Conservation (phyloP, 2,329 filamentous ascomycete species). For the Exophiala bonariae region DNA sequence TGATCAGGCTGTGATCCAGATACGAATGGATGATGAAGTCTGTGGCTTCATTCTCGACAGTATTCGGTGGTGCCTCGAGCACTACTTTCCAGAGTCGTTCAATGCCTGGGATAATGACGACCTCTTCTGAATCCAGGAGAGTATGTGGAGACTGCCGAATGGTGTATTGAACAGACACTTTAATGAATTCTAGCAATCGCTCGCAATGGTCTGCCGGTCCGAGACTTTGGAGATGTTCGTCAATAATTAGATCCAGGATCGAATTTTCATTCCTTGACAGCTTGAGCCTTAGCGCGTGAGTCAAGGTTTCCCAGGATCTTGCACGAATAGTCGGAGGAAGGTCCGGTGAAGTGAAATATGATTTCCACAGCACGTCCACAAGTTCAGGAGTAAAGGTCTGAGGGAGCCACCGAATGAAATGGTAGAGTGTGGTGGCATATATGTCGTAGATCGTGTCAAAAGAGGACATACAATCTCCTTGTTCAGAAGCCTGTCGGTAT, state of each 20-base stretch:
- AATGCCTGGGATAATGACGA: conserved; percentile 49
- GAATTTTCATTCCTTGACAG: conserved; percentile 21
- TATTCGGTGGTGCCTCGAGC: conserved; percentile 64
- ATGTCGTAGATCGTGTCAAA: conserved; percentile 21
- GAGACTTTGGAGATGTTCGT: conserved; percentile 20
- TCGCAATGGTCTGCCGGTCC: conserved; percentile 19
- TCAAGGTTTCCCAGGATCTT: conserved; percentile 70
- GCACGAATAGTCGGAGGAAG: conserved; percentile 62
- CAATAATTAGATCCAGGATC: conserved; percentile 22
- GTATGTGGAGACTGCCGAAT: conserved; percentile 10
- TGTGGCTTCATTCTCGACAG: conserved; percentile 69
- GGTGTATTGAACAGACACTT: conserved; percentile 19
- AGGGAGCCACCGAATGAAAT: conserved; percentile 50
- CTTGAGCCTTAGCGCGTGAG: conserved; percentile 37
- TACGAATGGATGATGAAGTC: conserved; percentile 73
- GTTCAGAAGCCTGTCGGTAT: conserved; percentile 6
- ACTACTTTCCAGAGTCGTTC: conserved; percentile 85
- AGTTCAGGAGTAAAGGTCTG: conserved; percentile 62
- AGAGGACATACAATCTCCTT: conserved; percentile 5
- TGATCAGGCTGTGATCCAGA: conserved; percentile 52
- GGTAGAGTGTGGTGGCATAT: conserved; percentile 8
- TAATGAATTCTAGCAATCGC: conserved; percentile 22
- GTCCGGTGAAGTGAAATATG: conserved; percentile 66
- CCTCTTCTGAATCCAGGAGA: conserved; percentile 41
- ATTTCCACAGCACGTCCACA: conserved; percentile 67